Conservation (phyloP, 768 basidiomycete genomes). For the Rhizopogon rudus region DNA sequence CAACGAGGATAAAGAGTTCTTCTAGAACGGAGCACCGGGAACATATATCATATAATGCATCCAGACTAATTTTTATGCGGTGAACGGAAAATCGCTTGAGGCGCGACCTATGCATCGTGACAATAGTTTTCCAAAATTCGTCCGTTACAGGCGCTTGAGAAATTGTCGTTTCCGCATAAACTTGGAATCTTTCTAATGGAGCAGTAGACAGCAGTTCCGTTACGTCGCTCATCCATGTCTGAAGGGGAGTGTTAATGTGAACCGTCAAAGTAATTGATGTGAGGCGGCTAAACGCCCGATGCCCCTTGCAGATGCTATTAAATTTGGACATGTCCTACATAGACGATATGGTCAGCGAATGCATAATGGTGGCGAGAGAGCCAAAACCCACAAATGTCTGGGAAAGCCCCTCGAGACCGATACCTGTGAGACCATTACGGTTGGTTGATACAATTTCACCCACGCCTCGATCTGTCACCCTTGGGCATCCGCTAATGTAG, state of each 20-base stretch:
- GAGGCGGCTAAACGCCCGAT: conserved; percentile 37
- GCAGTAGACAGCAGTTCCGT: conserved; percentile 38
- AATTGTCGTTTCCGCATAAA: conserved; percentile 48
- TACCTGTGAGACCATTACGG: conserved; percentile 39
- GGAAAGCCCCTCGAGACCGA: conserved; percentile 63
- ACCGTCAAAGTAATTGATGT: conserved; percentile 56
- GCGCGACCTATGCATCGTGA: conserved; percentile 43
- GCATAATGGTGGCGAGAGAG: not conserved
- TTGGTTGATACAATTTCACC: conserved; percentile 44
- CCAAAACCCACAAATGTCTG: conserved; percentile 46
- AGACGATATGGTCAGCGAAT: conserved; percentile 3
- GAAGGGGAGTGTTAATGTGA: conserved; percentile 29
- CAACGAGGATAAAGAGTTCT: conserved; percentile 59
- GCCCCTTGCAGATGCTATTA: conserved; percentile 29
- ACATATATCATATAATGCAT: conserved; percentile 51
- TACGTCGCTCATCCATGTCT: conserved; percentile 43
- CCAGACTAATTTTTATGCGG: conserved; percentile 51
- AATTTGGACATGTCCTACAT: conserved; percentile 59
- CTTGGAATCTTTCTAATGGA: conserved; percentile 56
- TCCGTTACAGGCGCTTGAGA: conserved; percentile 36
- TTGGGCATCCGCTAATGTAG: conserved; percentile 62
- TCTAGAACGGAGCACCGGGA: conserved; percentile 46
- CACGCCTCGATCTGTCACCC: conserved; percentile 59
- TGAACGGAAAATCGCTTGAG: conserved; percentile 60
- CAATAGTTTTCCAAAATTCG: conserved; percentile 47